A percentile compares a stretch with the other conserved stretches of the same genome.
phyloP scores from a whole-genome alignment of 2,329 filamentous ascomycete genomes.

The Neofusicoccum ribis region DNA sequence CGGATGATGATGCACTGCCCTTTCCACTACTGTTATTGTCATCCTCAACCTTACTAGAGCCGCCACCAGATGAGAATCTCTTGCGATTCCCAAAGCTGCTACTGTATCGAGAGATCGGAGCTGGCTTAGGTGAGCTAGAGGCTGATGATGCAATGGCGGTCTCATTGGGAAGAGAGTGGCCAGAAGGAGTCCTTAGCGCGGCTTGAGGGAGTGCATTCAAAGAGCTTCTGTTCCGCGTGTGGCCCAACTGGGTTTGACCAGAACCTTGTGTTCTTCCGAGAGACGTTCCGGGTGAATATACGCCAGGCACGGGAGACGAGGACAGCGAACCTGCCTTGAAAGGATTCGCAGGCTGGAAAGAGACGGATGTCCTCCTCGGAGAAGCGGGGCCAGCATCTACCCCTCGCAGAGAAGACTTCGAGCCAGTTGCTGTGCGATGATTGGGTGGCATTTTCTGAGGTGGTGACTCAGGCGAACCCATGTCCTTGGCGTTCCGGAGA shows the following conservation, averaged over 20 bases:
- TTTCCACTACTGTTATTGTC: conserved; percentile 80
- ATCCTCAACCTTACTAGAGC: conserved; percentile 65
- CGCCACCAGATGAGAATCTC: conserved; percentile 73
- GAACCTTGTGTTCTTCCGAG: conserved; percentile 37
- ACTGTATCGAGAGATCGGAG: conserved; percentile 79
- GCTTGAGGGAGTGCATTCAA: conserved; percentile 74
- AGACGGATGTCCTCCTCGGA: conserved; percentile 75
- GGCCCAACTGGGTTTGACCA: conserved; percentile 32
- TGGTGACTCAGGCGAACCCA: conserved; percentile 51
- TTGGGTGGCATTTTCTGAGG: conserved; percentile 52
- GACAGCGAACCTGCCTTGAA: conserved; percentile 97
- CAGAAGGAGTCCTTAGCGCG: conserved; percentile 66
- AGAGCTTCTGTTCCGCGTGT: conserved; percentile 69
- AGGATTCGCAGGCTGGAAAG: conserved; percentile 69
- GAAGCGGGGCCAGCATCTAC: conserved; percentile 52
- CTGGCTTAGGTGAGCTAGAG: conserved; percentile 76
- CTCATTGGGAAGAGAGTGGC: conserved; percentile 53
- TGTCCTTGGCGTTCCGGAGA: conserved; percentile 67
- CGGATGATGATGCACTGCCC: conserved; percentile 70
- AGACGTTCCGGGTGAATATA: conserved; percentile 55
- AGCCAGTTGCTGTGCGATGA: conserved; percentile 46
- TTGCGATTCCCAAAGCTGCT: conserved; percentile 90
- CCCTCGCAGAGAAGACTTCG: conserved; percentile 51
- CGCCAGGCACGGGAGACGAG: conserved; percentile 69
- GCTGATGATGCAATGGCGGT: conserved; percentile 64